These are phyloP conservation scores for Schizosaccharomyces japonicus DNA, from an alignment of 805 yeast species.

Conservation along the genomic window DNA sequence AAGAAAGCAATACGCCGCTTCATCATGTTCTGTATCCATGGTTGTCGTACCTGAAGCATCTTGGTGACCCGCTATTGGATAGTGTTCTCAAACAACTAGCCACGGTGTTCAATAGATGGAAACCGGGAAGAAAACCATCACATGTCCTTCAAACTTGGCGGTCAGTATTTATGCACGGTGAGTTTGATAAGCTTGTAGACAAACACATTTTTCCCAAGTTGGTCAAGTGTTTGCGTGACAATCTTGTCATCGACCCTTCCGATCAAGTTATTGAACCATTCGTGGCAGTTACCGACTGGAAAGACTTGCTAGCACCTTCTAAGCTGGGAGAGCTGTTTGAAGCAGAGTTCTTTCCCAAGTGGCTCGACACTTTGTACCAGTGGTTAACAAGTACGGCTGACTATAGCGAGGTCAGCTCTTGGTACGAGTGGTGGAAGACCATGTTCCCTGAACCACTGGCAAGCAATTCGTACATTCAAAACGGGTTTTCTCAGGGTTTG, in stretches of 20 bases:
- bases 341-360: slow-evolving; percentile 20
- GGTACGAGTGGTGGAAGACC: slow-evolving; percentile 17
- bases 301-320: slow-evolving; percentile 9
- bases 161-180: slow-evolving; percentile 16
- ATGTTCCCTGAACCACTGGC: slow-evolving; percentile 12
- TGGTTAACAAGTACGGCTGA: slow-evolving; percentile 14
- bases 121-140: slow-evolving; percentile 8
- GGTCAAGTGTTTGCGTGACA: slow-evolving; percentile 5
- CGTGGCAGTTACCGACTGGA: slow-evolving; percentile 13
- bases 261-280: slow-evolving; percentile 11
- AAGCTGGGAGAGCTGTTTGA: slow-evolving; percentile 15
- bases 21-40: slow-evolving; percentile 20
- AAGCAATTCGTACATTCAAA: slow-evolving; percentile 6
- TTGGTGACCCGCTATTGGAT: slow-evolving; percentile 9
- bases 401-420: slow-evolving; percentile 13
- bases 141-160: slow-evolving; percentile 15
- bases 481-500: slow-evolving; percentile 12
- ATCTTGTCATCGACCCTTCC: slow-evolving; percentile 14
- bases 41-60: slow-evolving; percentile 15
- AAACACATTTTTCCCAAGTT: slow-evolving; percentile 12
- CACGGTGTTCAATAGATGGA: slow-evolving; percentile 12
- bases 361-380: slow-evolving; percentile 14
- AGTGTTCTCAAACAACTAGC: slow-evolving; percentile 13
- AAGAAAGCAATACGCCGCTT: not conserved
- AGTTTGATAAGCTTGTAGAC: slow-evolving; percentile 11